Evolutionary conservation across 2,329 filamentous ascomycete species (phyloP), one percentile per base, ranked within the genome.

Genomic region (Fusarium beomiforme): DNA sequence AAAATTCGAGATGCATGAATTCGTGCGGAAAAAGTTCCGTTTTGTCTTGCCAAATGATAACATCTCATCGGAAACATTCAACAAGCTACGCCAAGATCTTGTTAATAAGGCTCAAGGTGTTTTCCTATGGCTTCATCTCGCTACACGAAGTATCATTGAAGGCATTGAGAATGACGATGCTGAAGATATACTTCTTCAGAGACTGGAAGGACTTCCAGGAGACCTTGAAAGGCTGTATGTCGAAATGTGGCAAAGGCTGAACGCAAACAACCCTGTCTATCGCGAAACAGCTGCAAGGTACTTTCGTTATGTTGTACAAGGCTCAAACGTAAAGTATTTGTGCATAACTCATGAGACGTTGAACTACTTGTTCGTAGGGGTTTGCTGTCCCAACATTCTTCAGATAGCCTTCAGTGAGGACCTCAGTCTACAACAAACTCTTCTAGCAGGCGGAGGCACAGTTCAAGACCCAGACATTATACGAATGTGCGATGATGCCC

Each of bases 231-330:
- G 41, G 13, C 31, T 72, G 7, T 70, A 72, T 31, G 14, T 31
- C 13, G 56, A 56, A 12, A 72, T 72, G 70, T 72, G 70, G 70
- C 19, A 64, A 26, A 49, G 67, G 5, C 8, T 71, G 3, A 66
- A 69, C 8, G 43, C 59, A 1, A 57, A 61, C 5, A 62, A 59
- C 13, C 17, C 57, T 3, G n/a, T 72, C 1, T 72, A 72, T 42
- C 37, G 58, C 3, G 11, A 61, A 17, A 61, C 23, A 5, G 70
- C 67, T 1, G 57, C 56, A 5, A 55, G 55, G 2, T 70, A 65
- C 31, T 61, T 70, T 5, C 50, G 37, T 3, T 68, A 59, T 8
- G 39, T 23, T 26, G 5, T 53, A 34, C 11, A 13, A 13, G 14
- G 33, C 14, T 34, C 11, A 34, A 14, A 11, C 9, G 8, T n/a